Base-by-base conservation (phyloP, 2,329 filamentous ascomycete genomes). In the Diplocarpon mali region DNA sequence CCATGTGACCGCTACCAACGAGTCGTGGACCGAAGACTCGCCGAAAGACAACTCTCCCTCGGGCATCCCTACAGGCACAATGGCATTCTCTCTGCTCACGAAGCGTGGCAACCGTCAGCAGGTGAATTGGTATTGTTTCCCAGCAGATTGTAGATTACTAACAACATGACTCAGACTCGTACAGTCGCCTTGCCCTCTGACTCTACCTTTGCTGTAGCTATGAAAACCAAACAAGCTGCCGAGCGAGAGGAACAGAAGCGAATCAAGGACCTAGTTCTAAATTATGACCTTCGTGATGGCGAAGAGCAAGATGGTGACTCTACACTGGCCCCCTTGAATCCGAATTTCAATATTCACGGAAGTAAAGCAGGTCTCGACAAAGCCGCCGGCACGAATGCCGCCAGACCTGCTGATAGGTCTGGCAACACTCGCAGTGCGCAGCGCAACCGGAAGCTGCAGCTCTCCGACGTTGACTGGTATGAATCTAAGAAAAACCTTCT, bases 391-490 rank as follows among this genome's bases (percentile, higher is more conserved):
- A 50, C 54, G 48, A 57, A 47, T 40, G 55, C 53, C 54, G 47
- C 55, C 31, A 56, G 57, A 54, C 20, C 20, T 24, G 51, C 54
- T 49, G 61, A 64, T 38, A 63, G 65, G 50, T 63, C 59, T 44
- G 56, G 57, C 38, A 62, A 59, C 44, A 61, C 58, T 35, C 73
- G 73, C 47, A 77, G 75, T 60, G 80, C 83, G 48, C 88, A 95
- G 64, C 83, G 89, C 52, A 80, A 85, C 47, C 79, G 92, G 59
- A 94, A 94, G 66, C 71, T 98, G 49, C 90, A 96, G 63, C 76
- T 96, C 48, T 95, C 87, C 65, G 92, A 98, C 66, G 86, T 98
- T 64, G 90, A 98, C 65, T 98, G 92, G 92, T 95, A 90, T 69
- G 70, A 54, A 48, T 44, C 53, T 45, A 56, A 54, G 39, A 49